Conservation (phyloP, 106 monocot species). For the Dioscorea zingiberensis region DNA sequence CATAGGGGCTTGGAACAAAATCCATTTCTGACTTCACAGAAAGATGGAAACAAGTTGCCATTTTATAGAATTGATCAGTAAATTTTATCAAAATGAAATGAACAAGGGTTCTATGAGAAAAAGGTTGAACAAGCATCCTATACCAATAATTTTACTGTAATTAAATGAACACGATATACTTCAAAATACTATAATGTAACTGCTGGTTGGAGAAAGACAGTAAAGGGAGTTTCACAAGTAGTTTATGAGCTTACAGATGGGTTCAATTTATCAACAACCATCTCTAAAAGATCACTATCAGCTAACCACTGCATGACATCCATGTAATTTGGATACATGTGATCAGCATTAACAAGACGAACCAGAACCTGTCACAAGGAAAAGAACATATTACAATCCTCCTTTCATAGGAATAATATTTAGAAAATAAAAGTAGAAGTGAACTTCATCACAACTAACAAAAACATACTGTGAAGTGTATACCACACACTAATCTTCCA, state of each 20-base stretch:
- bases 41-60: too few species aligned
- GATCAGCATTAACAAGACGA: slow-evolving; percentile 59
- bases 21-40: too few species aligned
- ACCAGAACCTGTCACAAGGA: slow-evolving; percentile 41
- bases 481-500: too few species aligned
- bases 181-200: too few species aligned
- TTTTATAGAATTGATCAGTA: too few species aligned
- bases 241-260: slow-evolving; percentile 34
- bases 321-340: slow-evolving; percentile 52
- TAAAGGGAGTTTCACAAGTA: too few species aligned
- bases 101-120: not conserved
- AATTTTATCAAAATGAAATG: not conserved
- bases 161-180: not conserved
- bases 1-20: too few species aligned
- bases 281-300: slow-evolving; percentile 53
- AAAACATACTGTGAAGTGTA: too few species aligned
- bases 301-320: slow-evolving; percentile 67
- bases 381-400: not conserved
- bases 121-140: not conserved
- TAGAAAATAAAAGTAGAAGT: not conserved
- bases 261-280: slow-evolving; percentile 59
- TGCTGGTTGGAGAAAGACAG: too few species aligned
- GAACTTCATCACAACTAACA: too few species aligned
- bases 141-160: not conserved
- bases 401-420: not conserved